Evolutionary conservation across 2,329 filamentous ascomycete species (phyloP).

Genomic region (Tolypocladium tropicale): DNA sequence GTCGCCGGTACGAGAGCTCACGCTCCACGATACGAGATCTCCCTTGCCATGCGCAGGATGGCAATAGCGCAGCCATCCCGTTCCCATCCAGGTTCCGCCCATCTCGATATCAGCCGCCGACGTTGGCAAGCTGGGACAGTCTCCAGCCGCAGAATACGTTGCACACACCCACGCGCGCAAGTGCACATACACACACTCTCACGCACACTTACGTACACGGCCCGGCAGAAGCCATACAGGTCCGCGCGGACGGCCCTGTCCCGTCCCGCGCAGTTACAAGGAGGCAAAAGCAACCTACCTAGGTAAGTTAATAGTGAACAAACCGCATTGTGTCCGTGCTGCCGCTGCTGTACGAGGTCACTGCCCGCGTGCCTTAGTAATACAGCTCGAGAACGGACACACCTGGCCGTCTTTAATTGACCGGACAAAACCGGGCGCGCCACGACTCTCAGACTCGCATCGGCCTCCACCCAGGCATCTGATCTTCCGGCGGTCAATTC

Average conservation of each 20-base stretch:
- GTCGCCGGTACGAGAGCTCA: no score
- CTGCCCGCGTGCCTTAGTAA: no score
- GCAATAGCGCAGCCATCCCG: background rate
- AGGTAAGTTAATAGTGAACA: no score
- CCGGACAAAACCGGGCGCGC: background rate
- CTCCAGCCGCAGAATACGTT: background rate
- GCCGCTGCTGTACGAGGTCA: no score
- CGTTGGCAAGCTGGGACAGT: background rate
- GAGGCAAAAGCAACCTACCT: no score
- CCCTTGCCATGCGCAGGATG: background rate
- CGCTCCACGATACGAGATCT: background rate
- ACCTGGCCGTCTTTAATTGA: background rate
- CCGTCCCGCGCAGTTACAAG: background rate
- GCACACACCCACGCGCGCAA: no score
- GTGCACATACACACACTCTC: no score
- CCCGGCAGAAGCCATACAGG: background rate
- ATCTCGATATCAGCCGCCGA: background rate
- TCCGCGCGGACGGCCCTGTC: background rate
- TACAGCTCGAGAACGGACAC: no score
- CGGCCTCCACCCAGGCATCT: background rate
- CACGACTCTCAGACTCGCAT: background rate
- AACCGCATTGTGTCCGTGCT: no score
- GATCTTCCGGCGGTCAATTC: background rate
- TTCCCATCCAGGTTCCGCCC: background rate
- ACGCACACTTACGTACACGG: no score